Percentiles rank a stretch among this genome's conserved stretches.
These are phyloP conservation scores for Talaromyces sp. DNA, from an alignment of 2,329 filamentous ascomycete genomes.

Conservation along the genomic window DNA sequence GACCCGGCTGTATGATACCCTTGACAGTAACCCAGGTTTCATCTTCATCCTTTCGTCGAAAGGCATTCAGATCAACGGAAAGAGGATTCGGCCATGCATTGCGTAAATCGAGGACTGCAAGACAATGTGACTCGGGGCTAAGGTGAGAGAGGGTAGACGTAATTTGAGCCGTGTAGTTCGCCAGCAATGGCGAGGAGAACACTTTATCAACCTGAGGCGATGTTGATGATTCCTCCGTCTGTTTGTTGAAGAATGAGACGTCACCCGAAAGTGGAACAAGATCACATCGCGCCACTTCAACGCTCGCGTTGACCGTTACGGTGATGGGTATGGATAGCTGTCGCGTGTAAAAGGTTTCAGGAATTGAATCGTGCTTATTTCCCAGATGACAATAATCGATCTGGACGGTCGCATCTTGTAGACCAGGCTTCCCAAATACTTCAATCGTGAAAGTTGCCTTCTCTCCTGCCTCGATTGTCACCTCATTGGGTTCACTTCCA, in stretches of 20 bases:
- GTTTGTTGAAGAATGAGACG: constrained; percentile 58
- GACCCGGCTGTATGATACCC: constrained; percentile 52
- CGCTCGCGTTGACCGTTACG: constrained; percentile 85
- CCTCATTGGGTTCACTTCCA: constrained; percentile 42
- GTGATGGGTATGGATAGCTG: constrained; percentile 75
- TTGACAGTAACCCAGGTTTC: constrained; percentile 30
- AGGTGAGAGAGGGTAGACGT: constrained; percentile 43
- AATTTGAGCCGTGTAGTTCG: constrained; percentile 36
- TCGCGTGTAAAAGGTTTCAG: constrained; percentile 73
- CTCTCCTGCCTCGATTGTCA: constrained; percentile 61
- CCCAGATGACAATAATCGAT: constrained; percentile 85
- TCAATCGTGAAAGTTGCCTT: constrained; percentile 73
- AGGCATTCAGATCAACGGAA: constrained; percentile 55
- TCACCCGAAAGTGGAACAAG: constrained; percentile 66
- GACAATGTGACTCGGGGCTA: constrained; percentile 51
- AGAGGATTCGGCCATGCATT: constrained; percentile 87
- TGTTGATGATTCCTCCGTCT: constrained; percentile 5
- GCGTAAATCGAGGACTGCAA: constrained; percentile 75
- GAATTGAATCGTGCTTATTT: constrained; percentile 60
- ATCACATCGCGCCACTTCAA: constrained; percentile 77
- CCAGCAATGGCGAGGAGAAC: constrained; percentile 9
- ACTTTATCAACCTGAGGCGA: constrained; percentile 10
- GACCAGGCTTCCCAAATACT: constrained; percentile 76
- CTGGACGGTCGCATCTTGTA: constrained; percentile 73
- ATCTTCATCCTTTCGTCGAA: constrained; percentile 23